Evolutionary conservation across 176 grass and related monocot species (phyloP), one percentile per base, ranked within the genome.

Genomic region (Avena eriantha): DNA sequence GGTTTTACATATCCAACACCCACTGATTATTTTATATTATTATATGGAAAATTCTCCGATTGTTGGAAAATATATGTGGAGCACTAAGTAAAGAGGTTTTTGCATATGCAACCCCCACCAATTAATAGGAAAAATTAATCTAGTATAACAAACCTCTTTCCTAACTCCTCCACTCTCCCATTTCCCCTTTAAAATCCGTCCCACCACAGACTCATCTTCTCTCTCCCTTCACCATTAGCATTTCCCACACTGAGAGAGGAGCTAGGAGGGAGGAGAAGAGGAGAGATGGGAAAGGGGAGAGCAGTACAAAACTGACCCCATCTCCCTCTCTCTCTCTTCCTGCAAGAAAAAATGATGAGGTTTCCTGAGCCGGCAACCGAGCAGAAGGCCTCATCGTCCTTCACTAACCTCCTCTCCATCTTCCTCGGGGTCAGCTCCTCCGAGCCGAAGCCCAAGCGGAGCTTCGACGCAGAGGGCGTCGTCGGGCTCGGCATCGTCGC

Each of bases 401-500:
- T 86, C 29, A 74, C 79, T 17, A 86, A 89, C 69, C 90, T 89
- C 73, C 73, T 89, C 36, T 85, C 86, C 15, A 19, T 50, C 66
- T 85, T 89, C 81, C 64, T 92, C 46, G 83, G 86, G 14, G 66
- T 34, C 73, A 82, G 8, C 57, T 69, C 77, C 67, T 14, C 78
- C 22, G 78, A 85, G 69, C 70, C 63, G 10, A 81, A 17, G 78
- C 71, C 80, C 7, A 87, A 58, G 72, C 69, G 89, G 83, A 89
- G 83, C 88, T 93, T 93, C 49, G 82, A 82, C 41, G 82, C 48
- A 24, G 75, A 71, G 3, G 86, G 79, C 5, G 86, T 84, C 15
- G 85, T 90, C 19, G 86, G 92, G 65, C 86, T 90, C 4, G 80
- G 92, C 79, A 88, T 88, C 86, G 86, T 91, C 10, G 92, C 88